Conservation (phyloP, 2,329 filamentous ascomycete species). For the Penicillium sp. region DNA sequence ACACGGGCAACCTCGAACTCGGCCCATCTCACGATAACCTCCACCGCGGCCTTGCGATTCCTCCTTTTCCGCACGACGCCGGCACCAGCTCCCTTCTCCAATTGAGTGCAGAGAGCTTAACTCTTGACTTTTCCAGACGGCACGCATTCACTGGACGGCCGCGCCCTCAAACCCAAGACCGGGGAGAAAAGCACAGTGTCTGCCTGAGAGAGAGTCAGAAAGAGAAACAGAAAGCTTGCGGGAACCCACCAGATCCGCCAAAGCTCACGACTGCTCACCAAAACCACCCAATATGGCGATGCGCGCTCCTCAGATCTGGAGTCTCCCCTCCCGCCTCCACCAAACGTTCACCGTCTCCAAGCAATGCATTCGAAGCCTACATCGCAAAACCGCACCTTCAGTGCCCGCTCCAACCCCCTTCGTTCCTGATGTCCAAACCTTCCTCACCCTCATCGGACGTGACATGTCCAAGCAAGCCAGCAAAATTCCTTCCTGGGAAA, state of each 20-base stretch:
- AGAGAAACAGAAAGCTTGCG: neutral
- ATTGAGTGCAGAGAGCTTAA: neutral
- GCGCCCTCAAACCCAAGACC: too few species aligned
- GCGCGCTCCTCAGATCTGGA: conserved; percentile 23
- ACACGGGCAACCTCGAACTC: neutral
- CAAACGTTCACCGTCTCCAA: conserved; percentile 21
- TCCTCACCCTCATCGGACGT: conserved; percentile 86
- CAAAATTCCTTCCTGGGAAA: conserved; percentile 87
- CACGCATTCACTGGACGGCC: too few species aligned
- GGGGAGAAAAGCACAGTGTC: too few species aligned
- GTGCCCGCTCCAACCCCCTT: conserved; percentile 73
- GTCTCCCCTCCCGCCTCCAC: conserved; percentile 22
- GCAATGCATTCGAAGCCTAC: conserved; percentile 37
- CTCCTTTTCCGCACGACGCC: neutral
- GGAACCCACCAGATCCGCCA: neutral
- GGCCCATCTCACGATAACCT: neutral
- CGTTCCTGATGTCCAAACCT: conserved; percentile 76
- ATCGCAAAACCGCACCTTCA: conserved; percentile 37
- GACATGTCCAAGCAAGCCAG: conserved; percentile 71
- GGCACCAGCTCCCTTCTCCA: neutral
- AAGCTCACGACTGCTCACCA: neutral
- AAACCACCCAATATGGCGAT: conserved; percentile 22
- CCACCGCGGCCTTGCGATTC: conserved; percentile 2
- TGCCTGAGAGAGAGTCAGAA: too few species aligned
- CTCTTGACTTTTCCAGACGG: too few species aligned